Conservation (phyloP, 202 grass and related monocot species). For the Schoenoplectus tabernaemontani region DNA sequence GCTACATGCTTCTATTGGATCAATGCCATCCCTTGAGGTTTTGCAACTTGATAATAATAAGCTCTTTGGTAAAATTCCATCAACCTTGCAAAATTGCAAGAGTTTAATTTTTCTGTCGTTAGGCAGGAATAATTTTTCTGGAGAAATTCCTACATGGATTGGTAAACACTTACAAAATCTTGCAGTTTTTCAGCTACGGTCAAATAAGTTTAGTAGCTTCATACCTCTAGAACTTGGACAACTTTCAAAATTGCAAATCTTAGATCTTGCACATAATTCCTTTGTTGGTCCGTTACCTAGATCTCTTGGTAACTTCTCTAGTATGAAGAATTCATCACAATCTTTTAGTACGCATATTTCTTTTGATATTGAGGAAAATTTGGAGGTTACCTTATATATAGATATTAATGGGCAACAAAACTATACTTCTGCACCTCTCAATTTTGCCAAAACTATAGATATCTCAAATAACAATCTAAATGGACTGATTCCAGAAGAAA, state of each 20-base stretch:
- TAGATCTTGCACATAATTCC: neutral
- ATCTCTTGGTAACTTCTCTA: neutral
- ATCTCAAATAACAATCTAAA: constrained; percentile 30
- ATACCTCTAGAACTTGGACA: neutral
- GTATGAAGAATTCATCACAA: neutral
- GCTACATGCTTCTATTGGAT: neutral
- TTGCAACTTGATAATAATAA: constrained; percentile 4
- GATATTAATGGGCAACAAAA: neutral
- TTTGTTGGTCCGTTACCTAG: neutral
- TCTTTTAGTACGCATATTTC: neutral
- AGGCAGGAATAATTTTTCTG: neutral
- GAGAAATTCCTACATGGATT: neutral
- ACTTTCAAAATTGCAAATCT: neutral
- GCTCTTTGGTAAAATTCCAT: neutral
- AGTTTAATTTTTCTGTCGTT: neutral
- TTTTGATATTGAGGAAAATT: neutral
- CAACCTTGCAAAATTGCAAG: neutral
- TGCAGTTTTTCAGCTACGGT: neutral
- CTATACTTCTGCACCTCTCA: neutral
- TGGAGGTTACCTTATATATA: neutral
- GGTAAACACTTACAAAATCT: neutral
- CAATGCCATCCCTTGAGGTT: neutral
- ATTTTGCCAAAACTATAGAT: neutral
- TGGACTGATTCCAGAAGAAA: neutral
- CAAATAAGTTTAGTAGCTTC: neutral